Base-by-base conservation (phyloP, 805 yeast species). In the Blastobotrys parvus region DNA sequence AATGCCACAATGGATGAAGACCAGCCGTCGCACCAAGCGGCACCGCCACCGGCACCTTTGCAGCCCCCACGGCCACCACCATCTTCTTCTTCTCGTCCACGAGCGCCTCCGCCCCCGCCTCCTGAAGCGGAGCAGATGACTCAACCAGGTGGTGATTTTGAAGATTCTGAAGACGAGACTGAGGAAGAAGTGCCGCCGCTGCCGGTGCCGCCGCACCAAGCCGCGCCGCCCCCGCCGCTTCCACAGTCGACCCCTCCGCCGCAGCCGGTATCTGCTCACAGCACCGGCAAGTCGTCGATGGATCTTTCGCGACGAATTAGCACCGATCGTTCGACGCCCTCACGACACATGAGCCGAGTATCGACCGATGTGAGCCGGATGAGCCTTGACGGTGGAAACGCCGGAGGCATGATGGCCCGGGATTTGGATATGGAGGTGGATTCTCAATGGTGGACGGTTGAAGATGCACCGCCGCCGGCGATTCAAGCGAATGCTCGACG, bases 401-500 rank as follows among this genome's bases (percentile, higher is more conserved):
- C 29, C 29, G 39, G 23, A 32, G 33, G 25, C 41, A 45, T 35
- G 34, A 31, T 48, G 13, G 64, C 68, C 5, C 49, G 51, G 1
- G 62, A 60, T 16, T 50, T 67, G 17, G 64, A 60, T 34, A 55
- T 65, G 16, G 62, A 59, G 3, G 60, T 63, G 19, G 58, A 57
- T 3, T 51, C 70, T 2, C 62, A 61, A 15, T 88, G 96, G 96
- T 85, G 92, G 90, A 51, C 75, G 13, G 63, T 63, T 8, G 59
- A 63, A 5, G 67, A 72, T 13, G 71, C 71, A 5, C 63, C 79
- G 4, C 95, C 95, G 2, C 73, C 76, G 0, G 56, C 64, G 15
- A 57, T 80, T 20, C 59, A 64, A 39, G 62, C 65, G 13, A 59
- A 64, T 39, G 60, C 64, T 17, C 73, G 74, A 2, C 67, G 60